Evolutionary conservation across 1,284 basidiomycete genomes (phyloP), one percentile per base, ranked within the genome.

Genomic region (Wallemia mellicola): DNA sequence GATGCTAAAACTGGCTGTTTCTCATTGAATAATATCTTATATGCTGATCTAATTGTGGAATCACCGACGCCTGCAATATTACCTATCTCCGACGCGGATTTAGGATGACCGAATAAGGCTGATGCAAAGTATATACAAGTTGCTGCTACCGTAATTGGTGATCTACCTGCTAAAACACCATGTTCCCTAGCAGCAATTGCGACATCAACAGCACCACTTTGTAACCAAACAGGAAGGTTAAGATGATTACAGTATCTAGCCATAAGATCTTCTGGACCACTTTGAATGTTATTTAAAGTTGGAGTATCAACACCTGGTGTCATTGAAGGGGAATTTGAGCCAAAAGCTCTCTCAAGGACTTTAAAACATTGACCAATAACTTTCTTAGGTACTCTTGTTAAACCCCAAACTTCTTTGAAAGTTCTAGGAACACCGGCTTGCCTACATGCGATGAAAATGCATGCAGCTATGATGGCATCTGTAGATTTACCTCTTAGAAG

Each of bases 11-110:
- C 24, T 3, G 25, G 55, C 22, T 14, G 15, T 28, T 28, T 57
- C 24, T 57, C 55, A 15, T 26, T 28, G 25, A 26, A 57, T 25
- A 57, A 24, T 14, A 70, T 67, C 63, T 72, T 73, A 65, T 66
- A 70, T 15, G 64, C 67, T 38, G 89, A 72, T 72, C 88, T 88
- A 69, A 96, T 92, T 58, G 92, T 96, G 59, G 86, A 83, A 67
- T 96, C 91, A 67, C 87, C 89, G n/a, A 96, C 89, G 9, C 87
- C 87, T 0, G 88, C 89, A n/a, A 95, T 85, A n/a, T 76, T 72
- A 63, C 83, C 83, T 67, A 98, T 92, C 65, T 92, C 86, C 70
- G 81, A 81, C 56, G 83, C 77, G 24, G 80, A 76, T 69, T 84
- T 84, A 28, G 74, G 67, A 63, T 80, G 79, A 60, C 81, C 85